Percentiles rank a stretch among this genome's conserved stretches.
Conservation (phyloP, 495 filamentous ascomycete species). For the Tetracladium setigerum region DNA sequence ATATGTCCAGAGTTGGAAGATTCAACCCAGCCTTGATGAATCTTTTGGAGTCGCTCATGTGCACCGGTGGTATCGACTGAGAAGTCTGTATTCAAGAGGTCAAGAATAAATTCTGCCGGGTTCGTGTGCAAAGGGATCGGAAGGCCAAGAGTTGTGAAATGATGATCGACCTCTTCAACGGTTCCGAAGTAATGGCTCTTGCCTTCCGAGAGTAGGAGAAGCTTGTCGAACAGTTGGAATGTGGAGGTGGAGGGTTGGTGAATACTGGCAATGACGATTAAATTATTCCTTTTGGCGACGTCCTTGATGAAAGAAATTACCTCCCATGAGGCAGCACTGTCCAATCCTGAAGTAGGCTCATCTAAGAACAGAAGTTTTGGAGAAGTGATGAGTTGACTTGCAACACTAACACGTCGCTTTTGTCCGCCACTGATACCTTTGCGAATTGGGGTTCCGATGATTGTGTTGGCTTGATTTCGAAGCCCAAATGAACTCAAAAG, state of each 20-base stretch:
- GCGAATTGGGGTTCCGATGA: conserved; percentile 71
- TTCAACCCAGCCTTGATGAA: conserved; percentile 36
- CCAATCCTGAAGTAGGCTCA: conserved; percentile 74
- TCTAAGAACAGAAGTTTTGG: conserved; percentile 77
- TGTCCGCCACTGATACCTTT: conserved; percentile 79
- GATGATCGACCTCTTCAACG: conserved; percentile 37
- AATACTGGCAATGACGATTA: conserved; percentile 70
- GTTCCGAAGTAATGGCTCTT: conserved; percentile 63
- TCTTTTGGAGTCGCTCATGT: conserved; percentile 26
- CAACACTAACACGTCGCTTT: conserved; percentile 69
- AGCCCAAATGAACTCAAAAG: conserved; percentile 57
- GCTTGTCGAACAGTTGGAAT: conserved; percentile 71
- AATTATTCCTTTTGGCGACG: conserved; percentile 56
- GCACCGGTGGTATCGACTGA: conserved; percentile 35
- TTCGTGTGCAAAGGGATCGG: conserved; percentile 61
- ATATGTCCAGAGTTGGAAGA: conserved; percentile 14
- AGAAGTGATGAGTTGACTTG: conserved; percentile 68
- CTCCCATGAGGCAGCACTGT: conserved; percentile 61
- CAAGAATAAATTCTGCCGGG: conserved; percentile 70
- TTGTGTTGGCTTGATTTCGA: conserved; percentile 50
- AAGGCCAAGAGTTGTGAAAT: conserved; percentile 52
- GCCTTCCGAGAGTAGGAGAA: conserved; percentile 64
- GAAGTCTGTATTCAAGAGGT: conserved; percentile 71
- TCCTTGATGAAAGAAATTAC: conserved; percentile 57
- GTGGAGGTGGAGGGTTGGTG: conserved; percentile 75